Conservation (phyloP, 768 basidiomycete species). For the Rhodocollybia butyracea region DNA sequence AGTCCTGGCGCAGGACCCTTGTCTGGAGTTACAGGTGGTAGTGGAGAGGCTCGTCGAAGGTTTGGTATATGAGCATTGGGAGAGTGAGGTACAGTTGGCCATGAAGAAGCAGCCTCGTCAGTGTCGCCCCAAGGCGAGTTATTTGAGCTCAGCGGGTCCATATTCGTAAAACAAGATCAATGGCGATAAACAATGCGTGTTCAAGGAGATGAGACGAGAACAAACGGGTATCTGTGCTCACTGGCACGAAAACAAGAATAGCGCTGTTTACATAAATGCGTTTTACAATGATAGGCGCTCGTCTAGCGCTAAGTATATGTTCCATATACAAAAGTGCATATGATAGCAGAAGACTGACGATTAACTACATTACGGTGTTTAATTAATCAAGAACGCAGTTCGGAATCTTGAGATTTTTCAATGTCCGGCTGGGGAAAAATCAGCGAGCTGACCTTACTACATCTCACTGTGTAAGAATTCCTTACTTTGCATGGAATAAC, state of each 20-base stretch:
- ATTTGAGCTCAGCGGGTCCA: constrained; percentile 68
- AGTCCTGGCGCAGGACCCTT: constrained; percentile 52
- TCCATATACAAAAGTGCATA: too few relatives aligned
- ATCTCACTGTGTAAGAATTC: constrained; percentile 32
- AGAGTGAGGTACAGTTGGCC: constrained; percentile 79
- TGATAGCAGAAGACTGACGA: too few relatives aligned
- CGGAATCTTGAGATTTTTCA: constrained; percentile 8
- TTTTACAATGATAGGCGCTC: too few relatives aligned
- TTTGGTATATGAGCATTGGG: constrained; percentile 71
- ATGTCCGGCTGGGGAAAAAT: constrained; percentile 5
- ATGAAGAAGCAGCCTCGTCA: constrained; percentile 53
- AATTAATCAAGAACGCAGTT: constrained; percentile 3
- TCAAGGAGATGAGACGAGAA: too few relatives aligned
- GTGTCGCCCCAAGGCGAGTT: constrained; percentile 50
- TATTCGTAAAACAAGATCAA: constrained; percentile 36
- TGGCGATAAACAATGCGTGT: too few relatives aligned
- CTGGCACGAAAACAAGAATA: too few relatives aligned
- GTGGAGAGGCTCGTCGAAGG: constrained; percentile 58
- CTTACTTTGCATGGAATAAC: constrained; percentile 57
- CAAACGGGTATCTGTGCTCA: too few relatives aligned
- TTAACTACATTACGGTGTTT: too few relatives aligned
- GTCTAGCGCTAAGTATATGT: too few relatives aligned
- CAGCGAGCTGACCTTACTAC: too few relatives aligned
- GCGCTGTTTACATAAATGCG: too few relatives aligned
- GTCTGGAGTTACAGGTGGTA: constrained; percentile 43